Conservation (phyloP, 768 basidiomycete species). For the Lentinula aciculospora region DNA sequence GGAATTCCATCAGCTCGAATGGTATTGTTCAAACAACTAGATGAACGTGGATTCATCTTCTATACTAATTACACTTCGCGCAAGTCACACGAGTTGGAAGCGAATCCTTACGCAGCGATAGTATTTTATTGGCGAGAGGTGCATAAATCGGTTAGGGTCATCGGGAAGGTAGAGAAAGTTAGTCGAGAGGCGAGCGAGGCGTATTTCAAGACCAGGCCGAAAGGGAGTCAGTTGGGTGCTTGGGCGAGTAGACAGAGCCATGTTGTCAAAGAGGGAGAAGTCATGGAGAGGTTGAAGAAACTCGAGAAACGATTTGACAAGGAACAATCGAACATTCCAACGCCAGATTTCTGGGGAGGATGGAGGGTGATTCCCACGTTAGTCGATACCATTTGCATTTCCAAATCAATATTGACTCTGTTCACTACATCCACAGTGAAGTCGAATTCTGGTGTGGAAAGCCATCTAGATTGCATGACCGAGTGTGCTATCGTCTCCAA, state of each 20-base stretch:
- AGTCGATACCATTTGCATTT: constrained; percentile 21
- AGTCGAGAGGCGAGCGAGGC: constrained; percentile 64
- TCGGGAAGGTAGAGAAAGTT: constrained; percentile 83
- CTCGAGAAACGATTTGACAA: constrained; percentile 51
- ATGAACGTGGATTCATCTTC: constrained; percentile 87
- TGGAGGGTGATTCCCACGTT: constrained; percentile 92
- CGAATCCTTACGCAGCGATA: constrained; percentile 76
- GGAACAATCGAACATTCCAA: constrained; percentile 48
- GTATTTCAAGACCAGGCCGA: constrained; percentile 80
- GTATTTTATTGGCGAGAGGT: constrained; percentile 92
- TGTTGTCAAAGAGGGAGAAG: constrained; percentile 67
- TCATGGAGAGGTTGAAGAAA: constrained; percentile 55
- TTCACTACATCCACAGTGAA: constrained; percentile 53
- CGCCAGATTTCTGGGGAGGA: constrained; percentile 94
- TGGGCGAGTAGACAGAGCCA: constrained; percentile 91
- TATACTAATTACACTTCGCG: constrained; percentile 96
- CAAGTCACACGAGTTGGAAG: constrained; percentile 76
- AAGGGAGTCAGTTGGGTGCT: constrained; percentile 84
- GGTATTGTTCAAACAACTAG: constrained; percentile 90
- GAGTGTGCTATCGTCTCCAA: constrained; percentile 68
- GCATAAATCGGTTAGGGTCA: constrained; percentile 72
- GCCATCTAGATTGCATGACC: constrained; percentile 90
- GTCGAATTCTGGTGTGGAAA: constrained; percentile 98
- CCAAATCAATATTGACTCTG: background rate
- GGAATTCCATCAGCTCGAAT: constrained; percentile 86